phyloP scores from a whole-genome alignment of 2,329 filamentous ascomycete genomes.

The Calonectria pseudoreteaudii region DNA sequence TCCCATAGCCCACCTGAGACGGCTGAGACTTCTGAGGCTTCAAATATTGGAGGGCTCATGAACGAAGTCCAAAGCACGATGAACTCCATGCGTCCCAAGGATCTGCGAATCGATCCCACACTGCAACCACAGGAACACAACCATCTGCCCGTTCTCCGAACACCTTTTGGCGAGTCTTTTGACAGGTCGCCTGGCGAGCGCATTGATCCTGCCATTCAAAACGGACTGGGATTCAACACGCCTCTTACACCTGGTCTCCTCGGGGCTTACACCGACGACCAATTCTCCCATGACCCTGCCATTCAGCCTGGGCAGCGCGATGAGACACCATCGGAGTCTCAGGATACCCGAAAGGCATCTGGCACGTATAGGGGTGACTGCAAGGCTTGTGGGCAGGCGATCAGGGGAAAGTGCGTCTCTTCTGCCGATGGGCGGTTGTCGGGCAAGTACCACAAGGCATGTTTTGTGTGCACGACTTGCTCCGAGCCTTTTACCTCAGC shows the following conservation, averaged over 20 bases:
- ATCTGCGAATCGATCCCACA: constrained; percentile 50
- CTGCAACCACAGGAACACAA: constrained; percentile 40
- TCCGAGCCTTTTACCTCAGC: constrained; percentile 83
- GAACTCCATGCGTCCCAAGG: constrained; percentile 46
- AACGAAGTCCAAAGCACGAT: constrained; percentile 67
- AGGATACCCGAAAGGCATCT: constrained; percentile 49
- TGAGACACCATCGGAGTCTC: constrained; percentile 25
- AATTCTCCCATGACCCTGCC: constrained; percentile 19
- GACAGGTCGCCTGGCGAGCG: constrained; percentile 39
- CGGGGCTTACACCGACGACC: constrained; percentile 35
- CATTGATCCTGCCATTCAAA: constrained; percentile 38
- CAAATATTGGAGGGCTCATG: constrained; percentile 65
- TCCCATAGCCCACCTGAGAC: constrained; percentile 50
- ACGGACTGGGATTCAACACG: constrained; percentile 30
- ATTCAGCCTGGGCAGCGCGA: constrained; percentile 23
- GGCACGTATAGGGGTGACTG: constrained; percentile 77
- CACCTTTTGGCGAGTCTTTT: constrained; percentile 42
- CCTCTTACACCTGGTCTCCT: constrained; percentile 28
- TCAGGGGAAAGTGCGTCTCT: constrained; percentile 92
- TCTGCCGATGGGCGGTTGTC: constrained; percentile 92
- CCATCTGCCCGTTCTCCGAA: constrained; percentile 17
- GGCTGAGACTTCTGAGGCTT: constrained; percentile 54
- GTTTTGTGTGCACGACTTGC: constrained; percentile 92
- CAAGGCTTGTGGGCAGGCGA: constrained; percentile 82
- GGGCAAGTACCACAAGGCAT: constrained; percentile 93